Percentiles rank a stretch among this genome's conserved stretches.
These are phyloP conservation scores for Penicillium dipodomyicola DNA, from an alignment of 495 filamentous ascomycete species.

Conservation along the genomic window DNA sequence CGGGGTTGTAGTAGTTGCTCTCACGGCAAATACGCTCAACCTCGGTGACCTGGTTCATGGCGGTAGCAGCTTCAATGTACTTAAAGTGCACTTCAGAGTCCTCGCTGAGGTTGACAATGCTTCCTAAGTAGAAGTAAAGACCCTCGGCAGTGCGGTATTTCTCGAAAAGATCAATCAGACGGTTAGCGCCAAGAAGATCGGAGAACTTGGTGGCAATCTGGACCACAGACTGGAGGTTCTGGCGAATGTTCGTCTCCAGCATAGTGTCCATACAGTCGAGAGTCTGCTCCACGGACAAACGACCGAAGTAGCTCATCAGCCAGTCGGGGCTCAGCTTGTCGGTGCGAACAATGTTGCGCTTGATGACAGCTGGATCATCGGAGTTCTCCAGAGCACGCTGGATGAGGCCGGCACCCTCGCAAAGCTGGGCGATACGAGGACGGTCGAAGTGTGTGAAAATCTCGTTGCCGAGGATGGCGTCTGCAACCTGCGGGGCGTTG, in stretches of 20 bases:
- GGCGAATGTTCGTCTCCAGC: conserved; percentile 92
- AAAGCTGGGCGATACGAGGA: conserved; percentile 78
- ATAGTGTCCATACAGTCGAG: conserved; percentile 94
- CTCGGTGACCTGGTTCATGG: conserved; percentile 86
- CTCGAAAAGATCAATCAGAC: conserved; percentile 90
- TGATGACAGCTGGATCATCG: conserved; percentile 84
- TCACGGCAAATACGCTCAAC: conserved; percentile 97
- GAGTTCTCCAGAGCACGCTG: conserved; percentile 93
- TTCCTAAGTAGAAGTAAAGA: conserved; percentile 96
- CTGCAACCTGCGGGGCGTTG: conserved; percentile 94
- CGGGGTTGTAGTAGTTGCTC: conserved; percentile 89
- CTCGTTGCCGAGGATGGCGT: conserved; percentile 94
- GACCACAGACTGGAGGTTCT: conserved; percentile 91
- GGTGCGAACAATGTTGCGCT: conserved; percentile 78
- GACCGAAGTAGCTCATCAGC: conserved; percentile 87
- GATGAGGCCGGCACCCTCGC: conserved; percentile 83
- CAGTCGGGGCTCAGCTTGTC: conserved; percentile 86
- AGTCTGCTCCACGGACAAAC: conserved; percentile 90
- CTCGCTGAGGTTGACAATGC: conserved; percentile 95
- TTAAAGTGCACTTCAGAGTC: conserved; percentile 97
- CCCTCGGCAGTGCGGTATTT: conserved; percentile 96
- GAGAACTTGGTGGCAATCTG: conserved; percentile 97
- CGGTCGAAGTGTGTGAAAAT: conserved; percentile 98
- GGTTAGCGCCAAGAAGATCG: conserved; percentile 86
- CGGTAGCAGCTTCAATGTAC: conserved; percentile 96